A percentile compares a stretch with the other conserved stretches of the same genome.
Evolutionary conservation across 176 grass and related monocot species (phyloP).

Genomic region (Panicum miliaceum): DNA sequence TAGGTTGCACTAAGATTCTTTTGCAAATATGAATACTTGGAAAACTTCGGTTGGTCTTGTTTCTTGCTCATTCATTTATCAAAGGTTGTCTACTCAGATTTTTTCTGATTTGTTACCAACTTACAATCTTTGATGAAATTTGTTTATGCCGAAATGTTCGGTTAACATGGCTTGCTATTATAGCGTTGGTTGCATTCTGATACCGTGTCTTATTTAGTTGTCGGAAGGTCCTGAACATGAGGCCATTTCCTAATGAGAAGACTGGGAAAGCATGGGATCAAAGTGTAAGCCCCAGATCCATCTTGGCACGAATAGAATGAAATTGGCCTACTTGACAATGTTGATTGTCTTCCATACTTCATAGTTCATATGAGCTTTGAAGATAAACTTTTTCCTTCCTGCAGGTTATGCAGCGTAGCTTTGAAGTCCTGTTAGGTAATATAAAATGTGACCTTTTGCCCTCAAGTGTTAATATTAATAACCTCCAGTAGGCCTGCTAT

Average conservation of each 20-base stretch:
- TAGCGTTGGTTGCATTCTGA: conserved; percentile 29
- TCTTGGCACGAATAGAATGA: conserved; percentile 1
- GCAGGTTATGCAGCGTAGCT: conserved; percentile 84
- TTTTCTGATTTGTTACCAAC: neutral
- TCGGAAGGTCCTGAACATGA: conserved; percentile 90
- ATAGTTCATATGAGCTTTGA: conserved; percentile 14
- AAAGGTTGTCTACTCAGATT: neutral
- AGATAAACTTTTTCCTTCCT: neutral
- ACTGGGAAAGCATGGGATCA: conserved; percentile 91
- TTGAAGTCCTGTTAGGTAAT: conserved; percentile 81
- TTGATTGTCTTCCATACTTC: neutral
- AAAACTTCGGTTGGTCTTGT: neutral
- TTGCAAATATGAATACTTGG: neutral
- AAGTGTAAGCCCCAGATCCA: conserved; percentile 61
- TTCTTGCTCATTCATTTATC: conserved; percentile 2
- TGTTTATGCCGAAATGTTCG: neutral
- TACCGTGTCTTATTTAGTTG: conserved; percentile 49
- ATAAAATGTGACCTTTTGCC: conserved; percentile 12
- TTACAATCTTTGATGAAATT: conserved; percentile 3
- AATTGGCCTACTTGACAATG: conserved; percentile 15
- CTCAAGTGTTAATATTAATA: conserved; percentile 3
- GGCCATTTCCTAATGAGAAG: conserved; percentile 82
- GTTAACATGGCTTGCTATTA: neutral
- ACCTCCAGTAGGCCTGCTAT: conserved; percentile 1
- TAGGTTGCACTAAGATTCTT: neutral